Evolutionary conservation across 2,329 filamentous ascomycete species (phyloP), one percentile per base, ranked within the genome.

Genomic region (Anthostomella pinea): DNA sequence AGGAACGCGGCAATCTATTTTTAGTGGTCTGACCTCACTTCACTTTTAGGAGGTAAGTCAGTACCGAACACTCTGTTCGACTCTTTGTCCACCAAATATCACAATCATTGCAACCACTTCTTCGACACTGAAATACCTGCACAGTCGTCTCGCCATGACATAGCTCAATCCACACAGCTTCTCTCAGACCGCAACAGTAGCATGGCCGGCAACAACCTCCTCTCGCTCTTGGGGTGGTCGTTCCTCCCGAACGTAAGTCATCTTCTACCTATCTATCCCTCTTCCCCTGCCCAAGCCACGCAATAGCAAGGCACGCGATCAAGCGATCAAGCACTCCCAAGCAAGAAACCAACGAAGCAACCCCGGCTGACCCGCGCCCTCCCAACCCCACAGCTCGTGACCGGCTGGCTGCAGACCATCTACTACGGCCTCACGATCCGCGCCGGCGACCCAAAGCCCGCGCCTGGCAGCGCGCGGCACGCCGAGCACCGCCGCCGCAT

Each of bases 351-450:
- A 22, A 22, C 7, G 11, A 22, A 22, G 7, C 21, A 22, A 11
- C 21, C 7, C 21, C 11, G 21, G 11, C 13, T 27, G 13, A 13
- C 15, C 23, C 19, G 33, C 23, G 13, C 33, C 26, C 27, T 10
- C 33, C 32, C 20, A 7, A 7, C 33, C 33, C 10, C 8, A 30
- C 45, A 94, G 87, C 78, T 91, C 52, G 84, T 81, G 31, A 90
- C 88, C 23, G 78, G 79, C 46, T 86, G 83, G 69, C 61, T 85
- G 5, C 91, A 97, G 62, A 75, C 75, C 45, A 70, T 94, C 51
- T 93, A 89, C 68, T 98, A 97, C 68, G 75, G 83, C 54, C 67
- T 97, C 51, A 86, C 87, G 37, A 91, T 95, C 60, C 88, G 90
- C 49, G 93, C 89, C 30, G 93, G 93, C 57, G 82, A 89, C 45